A percentile compares a stretch with the other conserved stretches of the same genome.
Evolutionary conservation across 202 grass and related monocot genomes (phyloP).

Genomic region (Zoysia matrella): DNA sequence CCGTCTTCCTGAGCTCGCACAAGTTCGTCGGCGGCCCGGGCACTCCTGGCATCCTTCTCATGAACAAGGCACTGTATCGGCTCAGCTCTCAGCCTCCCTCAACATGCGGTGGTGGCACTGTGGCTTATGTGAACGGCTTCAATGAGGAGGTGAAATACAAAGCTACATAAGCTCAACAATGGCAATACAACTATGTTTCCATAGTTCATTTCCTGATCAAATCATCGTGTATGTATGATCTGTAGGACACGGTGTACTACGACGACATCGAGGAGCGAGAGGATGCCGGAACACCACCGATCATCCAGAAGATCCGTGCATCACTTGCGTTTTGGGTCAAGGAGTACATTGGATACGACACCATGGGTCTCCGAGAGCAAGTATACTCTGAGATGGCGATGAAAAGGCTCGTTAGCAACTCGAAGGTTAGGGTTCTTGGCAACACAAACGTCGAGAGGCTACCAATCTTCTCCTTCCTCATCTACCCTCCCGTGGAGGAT

Average conservation of each 20-base stretch:
- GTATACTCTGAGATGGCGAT: constrained; percentile 51
- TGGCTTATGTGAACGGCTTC: too few species aligned
- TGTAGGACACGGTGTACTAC: constrained; percentile 77
- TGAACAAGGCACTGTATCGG: constrained; percentile 71
- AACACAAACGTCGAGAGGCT: constrained; percentile 54
- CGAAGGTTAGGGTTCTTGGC: constrained; percentile 59
- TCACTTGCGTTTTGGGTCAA: constrained; percentile 82
- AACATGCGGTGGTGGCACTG: too few species aligned
- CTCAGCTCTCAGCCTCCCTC: constrained; percentile 40
- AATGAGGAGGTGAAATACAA: too few species aligned
- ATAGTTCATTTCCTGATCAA: neutral
- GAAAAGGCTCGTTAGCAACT: constrained; percentile 37
- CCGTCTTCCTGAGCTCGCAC: constrained; percentile 38
- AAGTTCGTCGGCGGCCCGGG: constrained; percentile 83
- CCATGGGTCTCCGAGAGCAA: constrained; percentile 46
- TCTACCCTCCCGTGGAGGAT: constrained; percentile 38
- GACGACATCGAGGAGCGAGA: constrained; percentile 70
- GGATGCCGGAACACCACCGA: constrained; percentile 68
- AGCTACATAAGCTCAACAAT: neutral
- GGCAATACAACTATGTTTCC: neutral
- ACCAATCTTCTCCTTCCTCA: constrained; percentile 75
- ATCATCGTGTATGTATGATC: neutral
- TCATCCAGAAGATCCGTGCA: constrained; percentile 76
- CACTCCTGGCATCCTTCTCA: constrained; percentile 74
- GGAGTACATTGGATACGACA: constrained; percentile 56